Base-by-base conservation (phyloP, 2,329 filamentous ascomycete genomes). In the Sarocladium oryzae region DNA sequence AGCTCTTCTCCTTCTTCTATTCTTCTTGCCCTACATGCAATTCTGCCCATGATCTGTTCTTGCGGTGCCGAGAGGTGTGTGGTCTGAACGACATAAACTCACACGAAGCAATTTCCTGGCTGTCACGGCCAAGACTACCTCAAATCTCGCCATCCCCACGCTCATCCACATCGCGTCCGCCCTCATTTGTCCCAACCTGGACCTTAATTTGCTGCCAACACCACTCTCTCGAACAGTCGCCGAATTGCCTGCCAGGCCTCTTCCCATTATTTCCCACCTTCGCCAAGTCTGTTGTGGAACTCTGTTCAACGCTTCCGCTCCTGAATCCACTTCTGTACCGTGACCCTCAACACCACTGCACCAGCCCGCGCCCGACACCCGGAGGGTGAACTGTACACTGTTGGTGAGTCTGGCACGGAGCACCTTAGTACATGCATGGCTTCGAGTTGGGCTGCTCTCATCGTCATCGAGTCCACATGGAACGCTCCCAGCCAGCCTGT, bases 71-170 rank as follows among this genome's bases (percentile, higher is more conserved):
- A n/a, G n/a, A n/a, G n/a, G n/a, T n/a, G n/a, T n/a, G n/a, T n/a
- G n/a, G n/a, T n/a, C n/a, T n/a, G n/a, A n/a, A n/a, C n/a, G n/a
- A n/a, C n/a, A n/a, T n/a, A n/a, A n/a, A n/a, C n/a, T n/a, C n/a
- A n/a, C n/a, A n/a, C n/a, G n/a, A 4, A 48, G 26, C 43, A 48
- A 48, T 48, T 26, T 48, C 43, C 26, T 21, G 23, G 43, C 43
- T 48, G 9, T 26, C 16, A 23, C 28, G 26, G 43, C 43, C 43
- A 48, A 48, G 43, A 32, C 28, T 48, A 23, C 23, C 43, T n/a
- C 43, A 32, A 48, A 48, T 48, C 43, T 48, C 43, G 43, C 40
- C 43, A 48, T 48, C 43, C 26, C 43, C 43, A 48, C 43, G 43
- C 28, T 33, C 43, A 33, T 48, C 43, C 43, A 48, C 43, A 48